These are phyloP conservation scores for Sphagnum fallax DNA, from an alignment of 228 moss, liverwort and hornwort species.

Conservation along the genomic window DNA sequence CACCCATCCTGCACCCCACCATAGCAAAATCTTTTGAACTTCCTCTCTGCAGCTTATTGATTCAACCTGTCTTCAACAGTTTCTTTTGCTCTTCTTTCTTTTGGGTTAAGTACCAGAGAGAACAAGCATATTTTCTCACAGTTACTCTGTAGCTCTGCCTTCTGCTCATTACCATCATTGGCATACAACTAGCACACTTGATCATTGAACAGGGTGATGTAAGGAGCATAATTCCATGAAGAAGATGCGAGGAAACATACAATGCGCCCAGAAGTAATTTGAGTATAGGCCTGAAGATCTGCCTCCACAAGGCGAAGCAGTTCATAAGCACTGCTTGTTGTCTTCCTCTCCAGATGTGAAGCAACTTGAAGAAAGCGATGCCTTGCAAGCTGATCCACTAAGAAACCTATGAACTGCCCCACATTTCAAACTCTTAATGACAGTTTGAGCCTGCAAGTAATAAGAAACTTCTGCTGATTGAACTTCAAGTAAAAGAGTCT, in stretches of 20 bases:
- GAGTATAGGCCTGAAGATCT: conserved; percentile 74
- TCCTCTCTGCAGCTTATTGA: not conserved
- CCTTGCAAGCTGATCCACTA: conserved; percentile 82
- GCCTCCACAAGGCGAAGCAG: conserved; percentile 82
- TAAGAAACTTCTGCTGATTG: not conserved
- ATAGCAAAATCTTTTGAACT: not conserved
- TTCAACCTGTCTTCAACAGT: not conserved
- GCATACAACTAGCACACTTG: not conserved
- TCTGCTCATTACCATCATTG: not conserved
- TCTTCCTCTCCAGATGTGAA: conserved; percentile 88
- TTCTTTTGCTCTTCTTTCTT: not conserved
- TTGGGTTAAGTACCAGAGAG: not conserved
- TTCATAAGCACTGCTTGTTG: conserved; percentile 88
- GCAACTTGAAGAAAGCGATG: conserved; percentile 91
- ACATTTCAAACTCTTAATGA: not conserved
- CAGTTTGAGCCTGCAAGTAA: not conserved
- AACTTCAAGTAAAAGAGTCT: too few species aligned
- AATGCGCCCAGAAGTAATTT: conserved; percentile 73
- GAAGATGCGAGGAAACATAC: conserved; percentile 21
- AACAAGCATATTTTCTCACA: too few species aligned
- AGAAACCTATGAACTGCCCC: conserved; percentile 70
- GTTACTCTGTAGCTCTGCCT: not conserved
- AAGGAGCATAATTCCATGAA: not conserved
- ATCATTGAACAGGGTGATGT: not conserved
- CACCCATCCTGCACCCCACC: conserved; percentile 56